A percentile compares a stretch with the other conserved stretches of the same genome.
Evolutionary conservation across 2,329 filamentous ascomycete species (phyloP).

Genomic region (Zymoseptoria pseudotritici): DNA sequence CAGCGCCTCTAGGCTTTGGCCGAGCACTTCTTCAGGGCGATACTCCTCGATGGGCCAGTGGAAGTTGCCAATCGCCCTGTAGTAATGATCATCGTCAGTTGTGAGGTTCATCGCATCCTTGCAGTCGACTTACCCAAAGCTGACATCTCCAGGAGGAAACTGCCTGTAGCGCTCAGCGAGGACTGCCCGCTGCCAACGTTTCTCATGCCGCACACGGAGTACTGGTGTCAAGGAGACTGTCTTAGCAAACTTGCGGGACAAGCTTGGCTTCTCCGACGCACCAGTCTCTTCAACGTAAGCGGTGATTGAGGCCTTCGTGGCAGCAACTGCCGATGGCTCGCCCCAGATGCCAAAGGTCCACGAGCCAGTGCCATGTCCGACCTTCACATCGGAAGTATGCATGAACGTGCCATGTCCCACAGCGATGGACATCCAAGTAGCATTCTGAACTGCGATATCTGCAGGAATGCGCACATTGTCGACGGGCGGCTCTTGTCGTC

Average conservation of each 20-base stretch:
- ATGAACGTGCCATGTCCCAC: conserved; percentile 18
- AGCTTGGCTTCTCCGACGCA: background rate
- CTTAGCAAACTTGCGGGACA: conserved; percentile 14
- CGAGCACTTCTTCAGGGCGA: conserved; percentile 34
- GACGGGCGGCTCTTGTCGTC: conserved; percentile 6
- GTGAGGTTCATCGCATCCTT: background rate
- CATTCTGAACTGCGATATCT: conserved; percentile 9
- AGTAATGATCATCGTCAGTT: background rate
- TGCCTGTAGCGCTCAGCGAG: conserved; percentile 19
- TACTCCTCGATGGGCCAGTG: conserved; percentile 41
- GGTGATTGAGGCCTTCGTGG: conserved; percentile 14
- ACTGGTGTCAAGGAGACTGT: conserved; percentile 17
- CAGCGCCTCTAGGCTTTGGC: conserved; percentile 36
- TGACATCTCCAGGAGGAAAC: conserved; percentile 15
- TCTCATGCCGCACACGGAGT: conserved; percentile 16
- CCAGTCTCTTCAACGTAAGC: conserved; percentile 13
- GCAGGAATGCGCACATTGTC: conserved; percentile 17
- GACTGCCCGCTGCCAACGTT: conserved; percentile 20
- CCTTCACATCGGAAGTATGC: conserved; percentile 5
- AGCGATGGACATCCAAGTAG: conserved; percentile 12
- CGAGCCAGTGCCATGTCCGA: background rate
- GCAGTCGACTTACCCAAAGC: conserved; percentile 9
- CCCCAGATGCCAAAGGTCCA: conserved; percentile 23
- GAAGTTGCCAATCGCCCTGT: conserved; percentile 30
- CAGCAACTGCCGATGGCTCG: conserved; percentile 9